Conservation (phyloP, 2,329 filamentous ascomycete species). For the Graphilbum sp. region DNA sequence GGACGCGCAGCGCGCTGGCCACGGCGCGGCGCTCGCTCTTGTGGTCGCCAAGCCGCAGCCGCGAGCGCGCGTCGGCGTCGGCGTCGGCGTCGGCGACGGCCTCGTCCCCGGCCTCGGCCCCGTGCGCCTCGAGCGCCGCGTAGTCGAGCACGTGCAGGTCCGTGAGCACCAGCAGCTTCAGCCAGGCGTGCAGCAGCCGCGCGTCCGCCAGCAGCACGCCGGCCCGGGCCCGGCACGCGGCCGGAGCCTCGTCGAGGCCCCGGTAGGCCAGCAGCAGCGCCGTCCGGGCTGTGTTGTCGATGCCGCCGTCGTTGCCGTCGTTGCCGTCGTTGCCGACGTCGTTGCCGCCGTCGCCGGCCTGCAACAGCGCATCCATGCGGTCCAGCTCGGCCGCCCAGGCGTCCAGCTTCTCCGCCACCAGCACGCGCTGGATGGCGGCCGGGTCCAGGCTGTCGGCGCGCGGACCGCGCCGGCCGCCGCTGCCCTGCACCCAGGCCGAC, state of each 20-base stretch:
- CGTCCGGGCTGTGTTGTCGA: too few species aligned
- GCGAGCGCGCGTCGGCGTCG: too few species aligned
- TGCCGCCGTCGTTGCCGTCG: too few species aligned
- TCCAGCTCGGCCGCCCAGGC: not conserved
- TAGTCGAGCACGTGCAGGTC: not conserved
- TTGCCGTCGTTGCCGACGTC: too few species aligned
- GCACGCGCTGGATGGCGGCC: not conserved
- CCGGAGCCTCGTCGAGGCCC: not conserved
- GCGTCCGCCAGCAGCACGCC: not conserved
- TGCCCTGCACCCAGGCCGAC: not conserved
- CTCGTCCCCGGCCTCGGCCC: slow-evolving; percentile 5
- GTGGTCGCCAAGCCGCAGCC: too few species aligned
- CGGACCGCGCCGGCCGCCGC: not conserved
- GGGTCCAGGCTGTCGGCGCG: not conserved
- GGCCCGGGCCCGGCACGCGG: not conserved
- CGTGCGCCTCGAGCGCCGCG: not conserved
- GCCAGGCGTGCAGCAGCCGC: not conserved
- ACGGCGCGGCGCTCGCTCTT: too few species aligned
- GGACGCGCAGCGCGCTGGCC: too few species aligned
- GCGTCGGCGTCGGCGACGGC: too few species aligned
- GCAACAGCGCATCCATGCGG: not conserved
- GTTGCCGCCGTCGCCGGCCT: too few species aligned
- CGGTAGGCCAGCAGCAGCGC: not conserved
- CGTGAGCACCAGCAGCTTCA: not conserved
- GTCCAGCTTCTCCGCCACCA: not conserved